These are phyloP conservation scores for Polygonum maritimum DNA, from an alignment of 148 eudicot genomes.

Conservation along the genomic window DNA sequence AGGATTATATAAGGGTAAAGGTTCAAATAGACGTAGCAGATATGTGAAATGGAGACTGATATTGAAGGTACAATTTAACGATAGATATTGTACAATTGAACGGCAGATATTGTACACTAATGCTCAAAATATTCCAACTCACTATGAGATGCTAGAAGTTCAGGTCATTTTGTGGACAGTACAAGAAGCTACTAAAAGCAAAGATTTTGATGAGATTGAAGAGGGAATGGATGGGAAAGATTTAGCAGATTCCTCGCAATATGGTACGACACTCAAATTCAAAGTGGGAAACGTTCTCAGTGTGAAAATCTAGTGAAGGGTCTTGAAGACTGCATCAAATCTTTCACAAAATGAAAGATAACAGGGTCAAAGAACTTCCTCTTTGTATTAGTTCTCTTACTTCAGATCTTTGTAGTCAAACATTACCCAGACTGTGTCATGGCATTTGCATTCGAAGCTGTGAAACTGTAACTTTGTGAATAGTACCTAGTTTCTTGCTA, in stretches of 20 bases:
- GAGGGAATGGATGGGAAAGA: background rate
- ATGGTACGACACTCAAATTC: background rate
- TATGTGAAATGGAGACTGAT: background rate
- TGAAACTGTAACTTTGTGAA: background rate
- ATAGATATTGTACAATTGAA: background rate
- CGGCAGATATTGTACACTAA: background rate
- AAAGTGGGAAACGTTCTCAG: background rate
- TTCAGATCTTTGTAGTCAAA: background rate
- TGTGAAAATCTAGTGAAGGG: background rate
- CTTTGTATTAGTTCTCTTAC: background rate
- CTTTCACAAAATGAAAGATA: background rate
- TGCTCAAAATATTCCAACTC: background rate
- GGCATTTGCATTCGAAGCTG: background rate
- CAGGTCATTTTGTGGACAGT: constrained; percentile 1
- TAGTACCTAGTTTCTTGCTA: background rate
- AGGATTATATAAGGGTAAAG: background rate
- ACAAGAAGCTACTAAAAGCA: background rate
- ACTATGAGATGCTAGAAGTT: background rate
- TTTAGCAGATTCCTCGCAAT: background rate
- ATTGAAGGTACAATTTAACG: background rate
- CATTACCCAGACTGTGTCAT: background rate
- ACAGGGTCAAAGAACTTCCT: background rate
- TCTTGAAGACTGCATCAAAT: background rate
- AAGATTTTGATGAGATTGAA: background rate
- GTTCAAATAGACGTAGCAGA: background rate